Base-by-base conservation (phyloP, 192 early-diverging fungal species). In the Coemansia sp. region DNA sequence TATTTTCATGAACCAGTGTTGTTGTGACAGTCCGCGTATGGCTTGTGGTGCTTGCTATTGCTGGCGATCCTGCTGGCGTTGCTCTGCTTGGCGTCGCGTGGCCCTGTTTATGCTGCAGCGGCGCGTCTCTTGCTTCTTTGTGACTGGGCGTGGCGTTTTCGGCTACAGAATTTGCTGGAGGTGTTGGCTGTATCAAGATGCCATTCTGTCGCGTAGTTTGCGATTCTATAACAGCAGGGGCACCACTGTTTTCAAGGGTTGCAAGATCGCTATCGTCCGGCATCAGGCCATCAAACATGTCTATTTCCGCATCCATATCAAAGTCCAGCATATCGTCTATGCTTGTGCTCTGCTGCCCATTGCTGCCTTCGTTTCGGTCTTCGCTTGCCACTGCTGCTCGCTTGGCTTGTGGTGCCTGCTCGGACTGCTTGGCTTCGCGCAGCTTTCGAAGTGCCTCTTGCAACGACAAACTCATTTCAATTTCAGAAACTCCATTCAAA, bases 401-500 rank as follows among this genome's bases (percentile, higher is more conserved):
- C 34, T 77, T 77, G 5, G 70, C 66, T 57, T 63, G 66, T 11
- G 76, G 52, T 9, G 21, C 23, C 51, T 56, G 66, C 51, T 60
- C 69, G 4, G 45, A 35, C 35, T 77, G 61, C 21, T 63, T 68
- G 21, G 48, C 61, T 30, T 77, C 76, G 52, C 66, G 76, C 45
- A 77, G 59, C 66, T 72, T 77, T 38, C 72, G 72, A 23, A 77
- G 56, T 24, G 76, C 76, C 33, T 77, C 70, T 14, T 77, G 70
- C 15, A 77, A 52, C 10, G 76, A 55, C n/a, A 62, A 65, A 56
- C 57, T 72, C 76, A 77, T 77, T 49, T 14, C 35, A 18, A 46
- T 46, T 46, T 18, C 44, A 18, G 18, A 6, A 0, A 11, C 18
- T 18, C 44, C 44, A 46, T 46, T 46, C 5, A 14, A 14, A 46